Evolutionary conservation across 2,329 filamentous ascomycete species (phyloP).

Genomic region (Colletotrichum simmondsii): DNA sequence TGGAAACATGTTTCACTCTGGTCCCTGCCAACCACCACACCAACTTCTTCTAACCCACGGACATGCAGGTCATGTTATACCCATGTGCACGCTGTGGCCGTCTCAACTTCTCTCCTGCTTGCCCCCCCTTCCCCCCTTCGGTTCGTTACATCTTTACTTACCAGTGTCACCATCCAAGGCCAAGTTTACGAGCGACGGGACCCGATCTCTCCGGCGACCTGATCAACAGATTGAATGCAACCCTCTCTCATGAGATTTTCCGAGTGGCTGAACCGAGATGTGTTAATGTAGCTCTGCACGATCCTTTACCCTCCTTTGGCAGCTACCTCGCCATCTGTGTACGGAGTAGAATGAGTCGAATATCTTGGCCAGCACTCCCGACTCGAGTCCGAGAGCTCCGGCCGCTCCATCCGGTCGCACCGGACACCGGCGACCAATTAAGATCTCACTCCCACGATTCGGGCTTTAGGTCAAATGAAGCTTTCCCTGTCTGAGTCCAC

Average conservation of each 20-base stretch:
- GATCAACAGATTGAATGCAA: slow-evolving; percentile 1
- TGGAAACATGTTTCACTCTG: slow-evolving; percentile 27
- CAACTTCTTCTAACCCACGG: background rate
- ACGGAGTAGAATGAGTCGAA: too few species aligned
- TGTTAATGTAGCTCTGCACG: background rate
- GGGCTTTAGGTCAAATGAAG: slow-evolving; percentile 4
- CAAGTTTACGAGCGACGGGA: background rate
- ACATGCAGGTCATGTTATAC: slow-evolving; percentile 1
- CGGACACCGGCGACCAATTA: background rate
- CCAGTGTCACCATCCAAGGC: background rate
- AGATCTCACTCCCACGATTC: background rate
- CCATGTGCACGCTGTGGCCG: background rate
- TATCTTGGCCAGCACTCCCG: background rate
- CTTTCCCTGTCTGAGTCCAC: slow-evolving; percentile 11
- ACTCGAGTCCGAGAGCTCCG: background rate
- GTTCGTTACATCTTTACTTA: too few species aligned
- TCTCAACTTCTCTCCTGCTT: background rate
- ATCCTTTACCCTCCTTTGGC: too few species aligned
- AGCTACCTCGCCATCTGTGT: too few species aligned
- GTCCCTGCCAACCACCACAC: background rate
- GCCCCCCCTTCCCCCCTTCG: too few species aligned
- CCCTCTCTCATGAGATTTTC: slow-evolving; percentile 2
- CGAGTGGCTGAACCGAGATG: background rate
- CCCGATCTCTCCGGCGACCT: background rate
- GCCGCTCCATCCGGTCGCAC: slow-evolving; percentile 5